A percentile compares a stretch with the other conserved stretches of the same genome.
Conservation (phyloP, 805 yeast genomes). For the Lipomyces yamanashiensis region DNA sequence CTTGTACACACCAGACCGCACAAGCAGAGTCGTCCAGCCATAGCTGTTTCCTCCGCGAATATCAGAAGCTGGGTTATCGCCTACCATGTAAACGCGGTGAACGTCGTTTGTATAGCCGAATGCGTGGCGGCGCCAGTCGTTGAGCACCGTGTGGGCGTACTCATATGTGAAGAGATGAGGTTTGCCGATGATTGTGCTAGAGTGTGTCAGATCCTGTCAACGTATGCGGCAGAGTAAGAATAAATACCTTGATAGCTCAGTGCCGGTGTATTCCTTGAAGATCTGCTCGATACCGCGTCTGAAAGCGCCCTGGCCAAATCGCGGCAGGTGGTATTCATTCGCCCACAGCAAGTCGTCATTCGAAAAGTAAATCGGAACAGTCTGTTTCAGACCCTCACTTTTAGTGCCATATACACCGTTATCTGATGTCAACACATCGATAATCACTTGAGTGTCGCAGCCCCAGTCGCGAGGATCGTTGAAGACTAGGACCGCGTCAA, state of each 20-base stretch:
- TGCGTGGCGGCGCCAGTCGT: slow-evolving; percentile 47
- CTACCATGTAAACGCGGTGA: slow-evolving; percentile 84
- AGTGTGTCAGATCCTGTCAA: background rate
- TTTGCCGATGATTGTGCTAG: slow-evolving; percentile 71
- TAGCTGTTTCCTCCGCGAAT: slow-evolving; percentile 84
- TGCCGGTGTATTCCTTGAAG: slow-evolving; percentile 60
- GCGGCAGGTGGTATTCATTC: slow-evolving; percentile 72
- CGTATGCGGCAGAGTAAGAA: background rate
- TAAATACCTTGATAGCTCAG: slow-evolving; percentile 47
- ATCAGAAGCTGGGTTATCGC: slow-evolving; percentile 94
- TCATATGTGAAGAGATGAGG: slow-evolving; percentile 81
- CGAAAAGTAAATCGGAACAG: slow-evolving; percentile 31
- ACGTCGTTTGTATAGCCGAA: slow-evolving; percentile 40
- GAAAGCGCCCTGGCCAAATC: slow-evolving; percentile 93
- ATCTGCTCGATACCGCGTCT: slow-evolving; percentile 65
- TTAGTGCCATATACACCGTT: slow-evolving; percentile 68
- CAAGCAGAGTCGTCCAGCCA: slow-evolving; percentile 88
- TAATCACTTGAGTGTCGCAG: slow-evolving; percentile 76
- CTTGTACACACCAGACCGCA: slow-evolving; percentile 84
- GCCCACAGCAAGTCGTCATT: slow-evolving; percentile 84
- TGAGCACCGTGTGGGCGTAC: slow-evolving; percentile 74
- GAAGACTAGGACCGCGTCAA: slow-evolving; percentile 81
- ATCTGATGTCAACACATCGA: slow-evolving; percentile 69
- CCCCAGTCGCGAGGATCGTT: slow-evolving; percentile 91
- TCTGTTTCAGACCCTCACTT: slow-evolving; percentile 43